phyloP scores from a whole-genome alignment of 225 moss, liverwort and hornwort genomes.

The Polytrichum commune region DNA sequence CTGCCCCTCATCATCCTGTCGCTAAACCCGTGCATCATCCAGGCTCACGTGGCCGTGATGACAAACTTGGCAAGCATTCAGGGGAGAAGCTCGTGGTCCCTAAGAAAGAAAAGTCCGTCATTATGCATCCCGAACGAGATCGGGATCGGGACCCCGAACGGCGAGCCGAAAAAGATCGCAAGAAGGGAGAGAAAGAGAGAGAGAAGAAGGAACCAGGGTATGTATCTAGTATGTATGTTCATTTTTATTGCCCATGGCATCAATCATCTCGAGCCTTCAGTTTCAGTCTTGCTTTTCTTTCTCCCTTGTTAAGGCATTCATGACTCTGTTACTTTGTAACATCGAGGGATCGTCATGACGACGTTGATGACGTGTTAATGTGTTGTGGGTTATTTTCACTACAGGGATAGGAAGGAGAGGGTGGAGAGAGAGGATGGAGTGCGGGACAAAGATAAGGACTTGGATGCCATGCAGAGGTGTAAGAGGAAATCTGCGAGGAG shows the following conservation, averaged over 20 bases:
- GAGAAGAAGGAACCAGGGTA: slow-evolving; percentile 52
- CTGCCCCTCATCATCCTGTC: slow-evolving; percentile 22
- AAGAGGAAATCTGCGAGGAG: slow-evolving; percentile 88
- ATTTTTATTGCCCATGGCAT: too few relatives aligned
- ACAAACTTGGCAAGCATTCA: slow-evolving; percentile 35
- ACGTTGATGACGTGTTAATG: background rate
- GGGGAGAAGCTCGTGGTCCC: slow-evolving; percentile 40
- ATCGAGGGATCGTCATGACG: background rate
- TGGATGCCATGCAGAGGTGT: slow-evolving; percentile 60
- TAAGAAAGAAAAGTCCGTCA: slow-evolving; percentile 68
- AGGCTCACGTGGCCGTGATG: slow-evolving; percentile 43
- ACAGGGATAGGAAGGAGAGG: slow-evolving; percentile 54
- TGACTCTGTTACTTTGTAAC: background rate
- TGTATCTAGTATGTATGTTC: background rate
- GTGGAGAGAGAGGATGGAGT: slow-evolving; percentile 58
- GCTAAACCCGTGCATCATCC: slow-evolving; percentile 30
- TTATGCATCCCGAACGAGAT: slow-evolving; percentile 20
- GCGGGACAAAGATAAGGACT: slow-evolving; percentile 69
- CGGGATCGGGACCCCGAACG: slow-evolving; percentile 59
- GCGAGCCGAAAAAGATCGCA: slow-evolving; percentile 36
- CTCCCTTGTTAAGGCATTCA: background rate
- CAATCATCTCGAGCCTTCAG: too few relatives aligned
- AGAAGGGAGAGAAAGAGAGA: slow-evolving; percentile 46
- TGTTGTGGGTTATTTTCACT: background rate
- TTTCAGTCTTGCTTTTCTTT: too few relatives aligned